Percentiles rank a stretch among this genome's conserved stretches.
Evolutionary conservation across 192 early-diverging fungal genomes (phyloP).

Genomic region (Backusella psychrophila): DNA sequence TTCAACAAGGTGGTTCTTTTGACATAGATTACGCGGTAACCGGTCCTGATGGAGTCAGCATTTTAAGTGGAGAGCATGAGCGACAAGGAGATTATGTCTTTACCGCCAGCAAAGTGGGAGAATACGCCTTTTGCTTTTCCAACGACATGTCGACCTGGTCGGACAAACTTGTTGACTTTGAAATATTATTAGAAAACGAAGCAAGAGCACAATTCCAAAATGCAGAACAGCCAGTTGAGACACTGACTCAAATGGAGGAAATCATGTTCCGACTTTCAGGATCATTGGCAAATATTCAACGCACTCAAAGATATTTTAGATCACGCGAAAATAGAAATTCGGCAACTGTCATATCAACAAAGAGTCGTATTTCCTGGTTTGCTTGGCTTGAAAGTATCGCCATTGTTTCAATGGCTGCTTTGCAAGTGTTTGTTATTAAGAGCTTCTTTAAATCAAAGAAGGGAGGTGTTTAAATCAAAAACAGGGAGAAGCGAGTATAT

Average conservation of each 20-base stretch:
- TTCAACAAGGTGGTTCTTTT: conserved; percentile 94
- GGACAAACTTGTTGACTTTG: conserved; percentile 95
- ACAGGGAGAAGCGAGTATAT: not conserved
- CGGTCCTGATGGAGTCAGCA: conserved; percentile 64
- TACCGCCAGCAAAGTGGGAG: conserved; percentile 80
- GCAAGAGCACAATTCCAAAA: conserved; percentile 47
- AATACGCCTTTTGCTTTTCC: conserved; percentile 97
- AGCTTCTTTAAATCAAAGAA: conserved; percentile 84
- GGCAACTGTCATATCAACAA: conserved; percentile 84
- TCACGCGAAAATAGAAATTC: conserved; percentile 91
- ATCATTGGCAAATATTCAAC: conserved; percentile 65
- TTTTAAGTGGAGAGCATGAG: conserved; percentile 82
- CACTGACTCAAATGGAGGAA: conserved; percentile 55
- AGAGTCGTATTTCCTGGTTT: conserved; percentile 92
- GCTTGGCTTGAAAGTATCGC: conserved; percentile 71
- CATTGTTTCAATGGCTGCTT: conserved; percentile 79
- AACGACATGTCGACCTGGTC: conserved; percentile 93
- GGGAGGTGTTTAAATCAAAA: conserved; percentile 49
- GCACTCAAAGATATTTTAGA: conserved; percentile 87
- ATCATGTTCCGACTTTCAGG: conserved; percentile 60
- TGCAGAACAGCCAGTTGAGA: conserved; percentile 24
- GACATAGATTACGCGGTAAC: conserved; percentile 93
- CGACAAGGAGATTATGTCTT: conserved; percentile 96
- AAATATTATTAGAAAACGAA: conserved; percentile 92
- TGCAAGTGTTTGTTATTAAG: conserved; percentile 95